phyloP scores from a whole-genome alignment of 345 rosid species.

The Gossypium mustelinum region DNA sequence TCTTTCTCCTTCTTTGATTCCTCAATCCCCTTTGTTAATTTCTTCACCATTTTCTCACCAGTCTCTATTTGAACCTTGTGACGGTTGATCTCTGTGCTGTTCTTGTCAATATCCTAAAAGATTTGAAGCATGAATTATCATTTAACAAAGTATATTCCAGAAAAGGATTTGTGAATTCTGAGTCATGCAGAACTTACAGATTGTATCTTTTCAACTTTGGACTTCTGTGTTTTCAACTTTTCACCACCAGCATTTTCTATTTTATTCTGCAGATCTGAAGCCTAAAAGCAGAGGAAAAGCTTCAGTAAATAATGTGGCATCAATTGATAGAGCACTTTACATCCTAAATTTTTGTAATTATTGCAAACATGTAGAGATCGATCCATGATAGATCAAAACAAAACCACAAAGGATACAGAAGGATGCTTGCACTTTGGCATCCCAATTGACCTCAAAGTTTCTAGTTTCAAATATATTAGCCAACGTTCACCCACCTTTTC shows the following conservation, averaged over 20 bases:
- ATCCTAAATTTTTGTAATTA: slow-evolving; percentile 3
- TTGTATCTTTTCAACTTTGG: slow-evolving; percentile 78
- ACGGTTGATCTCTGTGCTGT: slow-evolving; percentile 78
- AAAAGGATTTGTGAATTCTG: slow-evolving; percentile 12
- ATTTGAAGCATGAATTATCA: slow-evolving; percentile 20
- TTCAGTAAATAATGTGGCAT: not conserved
- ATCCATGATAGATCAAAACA: slow-evolving; percentile 4
- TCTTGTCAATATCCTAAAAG: slow-evolving; percentile 82
- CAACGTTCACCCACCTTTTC: slow-evolving; percentile 47
- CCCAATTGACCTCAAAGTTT: slow-evolving; percentile 1
- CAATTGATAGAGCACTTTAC: not conserved
- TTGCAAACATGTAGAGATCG: not conserved
- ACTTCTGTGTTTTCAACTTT: slow-evolving; percentile 67
- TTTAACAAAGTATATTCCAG: slow-evolving; percentile 11
- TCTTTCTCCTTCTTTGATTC: slow-evolving; percentile 79
- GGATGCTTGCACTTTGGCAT: not conserved
- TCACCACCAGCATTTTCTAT: slow-evolving; percentile 94
- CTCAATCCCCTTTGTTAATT: slow-evolving; percentile 77
- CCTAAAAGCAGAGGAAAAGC: slow-evolving; percentile 38
- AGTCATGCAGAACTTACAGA: slow-evolving; percentile 52
- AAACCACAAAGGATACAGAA: slow-evolving; percentile 1
- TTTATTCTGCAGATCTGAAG: slow-evolving; percentile 70
- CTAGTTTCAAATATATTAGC: not conserved
- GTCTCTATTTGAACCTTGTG: slow-evolving; percentile 89
- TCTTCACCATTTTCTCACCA: slow-evolving; percentile 78